phyloP scores from a whole-genome alignment of 306 rosid species.

The Albizia julibrissin region DNA sequence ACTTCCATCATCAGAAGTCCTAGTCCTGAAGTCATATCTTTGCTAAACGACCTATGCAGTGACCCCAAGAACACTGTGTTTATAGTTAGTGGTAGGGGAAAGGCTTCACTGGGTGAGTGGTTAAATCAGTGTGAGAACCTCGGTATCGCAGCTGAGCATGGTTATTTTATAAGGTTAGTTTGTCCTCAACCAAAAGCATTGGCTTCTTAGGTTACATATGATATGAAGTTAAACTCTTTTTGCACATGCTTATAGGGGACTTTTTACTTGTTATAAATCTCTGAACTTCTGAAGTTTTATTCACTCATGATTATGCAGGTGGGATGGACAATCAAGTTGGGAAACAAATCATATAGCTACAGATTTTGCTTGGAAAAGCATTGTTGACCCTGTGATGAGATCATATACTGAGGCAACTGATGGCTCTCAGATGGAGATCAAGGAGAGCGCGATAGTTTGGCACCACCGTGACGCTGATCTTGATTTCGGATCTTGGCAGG shows the following conservation, averaged over 20 bases:
- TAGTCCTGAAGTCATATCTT: slow-evolving; percentile 58
- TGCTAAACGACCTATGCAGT: slow-evolving; percentile 66
- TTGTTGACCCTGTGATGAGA: slow-evolving; percentile 82
- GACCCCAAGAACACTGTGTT: slow-evolving; percentile 77
- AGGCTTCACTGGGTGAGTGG: slow-evolving; percentile 64
- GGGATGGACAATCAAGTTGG: slow-evolving; percentile 71
- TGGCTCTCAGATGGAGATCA: slow-evolving; percentile 77
- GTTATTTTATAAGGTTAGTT: slow-evolving; percentile 71
- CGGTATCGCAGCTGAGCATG: slow-evolving; percentile 95
- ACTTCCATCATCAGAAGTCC: slow-evolving; percentile 64
- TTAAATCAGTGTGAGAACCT: slow-evolving; percentile 72
- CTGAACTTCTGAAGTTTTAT: slow-evolving; percentile 7
- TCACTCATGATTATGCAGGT: slow-evolving; percentile 47
- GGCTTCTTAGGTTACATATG: neutral
- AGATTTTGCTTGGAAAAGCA: slow-evolving; percentile 78
- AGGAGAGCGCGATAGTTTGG: slow-evolving; percentile 94
- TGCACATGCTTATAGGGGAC: neutral
- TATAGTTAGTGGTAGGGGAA: slow-evolving; percentile 84
- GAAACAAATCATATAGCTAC: slow-evolving; percentile 50
- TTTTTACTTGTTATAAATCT: neutral
- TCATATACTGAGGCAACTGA: slow-evolving; percentile 80
- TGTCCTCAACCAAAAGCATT: neutral
- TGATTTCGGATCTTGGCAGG: slow-evolving; percentile 86
- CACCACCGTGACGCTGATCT: slow-evolving; percentile 72
- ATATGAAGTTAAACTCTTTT: slow-evolving; percentile 18